phyloP scores from a whole-genome alignment of 441 rosid genomes.

The Syzygium syzygioides region DNA sequence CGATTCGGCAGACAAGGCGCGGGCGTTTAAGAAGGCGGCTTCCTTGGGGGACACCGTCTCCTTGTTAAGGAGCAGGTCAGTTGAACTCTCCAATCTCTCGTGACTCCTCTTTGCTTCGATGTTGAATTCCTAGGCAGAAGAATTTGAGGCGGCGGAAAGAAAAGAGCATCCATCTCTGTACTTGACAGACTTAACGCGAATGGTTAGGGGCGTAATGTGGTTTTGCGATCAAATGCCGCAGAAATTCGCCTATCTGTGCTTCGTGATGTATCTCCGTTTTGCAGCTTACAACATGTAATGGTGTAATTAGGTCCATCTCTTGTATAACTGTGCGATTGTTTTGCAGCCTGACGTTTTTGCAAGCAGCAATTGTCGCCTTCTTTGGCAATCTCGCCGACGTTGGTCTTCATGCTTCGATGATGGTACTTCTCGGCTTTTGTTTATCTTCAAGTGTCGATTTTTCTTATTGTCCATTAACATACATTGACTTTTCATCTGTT shows the following conservation, averaged over 20 bases:
- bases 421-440: conserved; percentile 35
- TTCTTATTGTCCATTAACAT: background rate
- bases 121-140: background rate
- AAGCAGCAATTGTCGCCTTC: conserved; percentile 69
- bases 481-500: background rate
- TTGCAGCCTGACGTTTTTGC: conserved; percentile 58
- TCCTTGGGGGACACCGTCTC: conserved; percentile 47
- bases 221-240: background rate
- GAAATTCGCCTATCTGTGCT: background rate
- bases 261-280: background rate
- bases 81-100: background rate
- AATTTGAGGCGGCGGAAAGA: background rate
- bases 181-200: background rate
- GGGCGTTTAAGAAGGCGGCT: conserved; percentile 37
- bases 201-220: background rate
- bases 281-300: background rate
- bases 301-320: background rate
- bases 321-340: background rate
- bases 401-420: conserved; percentile 61
- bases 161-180: background rate
- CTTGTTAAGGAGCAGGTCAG: conserved; percentile 62
- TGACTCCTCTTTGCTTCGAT: background rate
- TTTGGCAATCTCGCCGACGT: conserved; percentile 65
- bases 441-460: background rate
- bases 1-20: conserved; percentile 13